phyloP scores from a whole-genome alignment of 306 rosid species.

The Aeschynomene evenia region DNA sequence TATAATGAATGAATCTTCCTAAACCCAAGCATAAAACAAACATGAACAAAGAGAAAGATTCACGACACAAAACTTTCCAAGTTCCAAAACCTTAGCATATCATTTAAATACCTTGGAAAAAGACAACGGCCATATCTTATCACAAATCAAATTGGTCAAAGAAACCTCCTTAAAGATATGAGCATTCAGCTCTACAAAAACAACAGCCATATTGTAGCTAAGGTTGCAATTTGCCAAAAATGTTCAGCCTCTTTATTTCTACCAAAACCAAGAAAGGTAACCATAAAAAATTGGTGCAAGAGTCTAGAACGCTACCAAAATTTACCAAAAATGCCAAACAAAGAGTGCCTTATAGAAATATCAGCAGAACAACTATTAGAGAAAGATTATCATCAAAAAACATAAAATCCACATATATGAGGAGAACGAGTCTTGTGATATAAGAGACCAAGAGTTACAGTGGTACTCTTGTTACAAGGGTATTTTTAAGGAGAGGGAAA shows the following conservation, averaged over 20 bases:
- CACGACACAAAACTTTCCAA: not conserved
- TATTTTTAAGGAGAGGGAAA: too few relatives aligned
- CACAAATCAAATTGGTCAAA: not conserved
- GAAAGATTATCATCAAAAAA: not conserved
- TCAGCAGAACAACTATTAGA: not conserved
- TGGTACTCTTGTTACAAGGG: too few relatives aligned
- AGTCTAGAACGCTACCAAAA: not conserved
- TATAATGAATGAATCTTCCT: not conserved
- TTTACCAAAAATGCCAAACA: not conserved
- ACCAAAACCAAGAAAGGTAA: not conserved
- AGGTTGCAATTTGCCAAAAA: not conserved
- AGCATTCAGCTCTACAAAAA: not conserved
- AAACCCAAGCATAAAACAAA: not conserved
- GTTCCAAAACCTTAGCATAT: not conserved
- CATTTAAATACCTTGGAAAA: not conserved
- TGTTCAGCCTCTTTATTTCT: not conserved
- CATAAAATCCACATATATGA: not conserved
- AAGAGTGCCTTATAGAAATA: not conserved
- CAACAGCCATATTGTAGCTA: not conserved
- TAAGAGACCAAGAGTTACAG: not conserved
- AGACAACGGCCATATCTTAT: not conserved
- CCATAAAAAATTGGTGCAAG: not conserved
- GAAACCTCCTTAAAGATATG: not conserved
- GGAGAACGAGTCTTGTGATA: not conserved
- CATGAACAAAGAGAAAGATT: not conserved